These are phyloP conservation scores for Caryopteris hybrid DNA, from an alignment of 305 asterid species.

Conservation along the genomic window DNA sequence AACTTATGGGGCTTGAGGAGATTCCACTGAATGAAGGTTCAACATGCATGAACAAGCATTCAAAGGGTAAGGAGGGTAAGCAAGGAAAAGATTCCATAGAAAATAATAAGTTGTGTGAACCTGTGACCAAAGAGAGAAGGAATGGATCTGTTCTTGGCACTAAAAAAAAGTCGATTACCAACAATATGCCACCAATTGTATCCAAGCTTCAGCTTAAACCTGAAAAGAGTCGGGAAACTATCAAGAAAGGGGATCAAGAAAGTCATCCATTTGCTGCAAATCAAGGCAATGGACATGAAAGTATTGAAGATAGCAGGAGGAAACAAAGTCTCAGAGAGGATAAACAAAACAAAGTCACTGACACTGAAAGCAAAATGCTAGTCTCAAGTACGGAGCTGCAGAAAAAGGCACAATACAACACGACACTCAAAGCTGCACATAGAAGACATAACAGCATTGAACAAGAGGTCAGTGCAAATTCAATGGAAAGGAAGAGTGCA, in stretches of 20 bases:
- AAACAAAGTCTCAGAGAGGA: too few relatives aligned
- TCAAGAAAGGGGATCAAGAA: slow-evolving; percentile 26
- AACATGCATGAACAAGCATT: slow-evolving; percentile 23
- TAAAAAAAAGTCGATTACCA: slow-evolving; percentile 16
- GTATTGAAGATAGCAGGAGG: slow-evolving; percentile 31
- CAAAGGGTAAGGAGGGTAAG: slow-evolving; percentile 24
- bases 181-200: slow-evolving; percentile 16
- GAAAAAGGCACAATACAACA: slow-evolving; percentile 26
- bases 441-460: slow-evolving; percentile 14
- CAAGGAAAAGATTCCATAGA: slow-evolving; percentile 21
- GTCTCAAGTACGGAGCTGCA: slow-evolving; percentile 26
- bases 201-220: slow-evolving; percentile 24
- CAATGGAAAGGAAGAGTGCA: slow-evolving; percentile 30
- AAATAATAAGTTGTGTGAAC: slow-evolving; percentile 14
- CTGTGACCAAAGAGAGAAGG: slow-evolving; percentile 18
- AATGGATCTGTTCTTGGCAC: slow-evolving; percentile 5
- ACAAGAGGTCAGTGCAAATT: slow-evolving; percentile 17
- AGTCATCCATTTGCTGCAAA: slow-evolving; percentile 16
- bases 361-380: slow-evolving; percentile 14
- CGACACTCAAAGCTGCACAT: slow-evolving; percentile 9
- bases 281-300: slow-evolving; percentile 26
- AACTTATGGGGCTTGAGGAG: slow-evolving; percentile 91
- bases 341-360: slow-evolving; percentile 18
- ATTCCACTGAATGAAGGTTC: slow-evolving; percentile 35
- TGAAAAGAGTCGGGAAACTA: slow-evolving; percentile 24